phyloP scores from a whole-genome alignment of 2,329 filamentous ascomycete species.

The Boeremia exigua region DNA sequence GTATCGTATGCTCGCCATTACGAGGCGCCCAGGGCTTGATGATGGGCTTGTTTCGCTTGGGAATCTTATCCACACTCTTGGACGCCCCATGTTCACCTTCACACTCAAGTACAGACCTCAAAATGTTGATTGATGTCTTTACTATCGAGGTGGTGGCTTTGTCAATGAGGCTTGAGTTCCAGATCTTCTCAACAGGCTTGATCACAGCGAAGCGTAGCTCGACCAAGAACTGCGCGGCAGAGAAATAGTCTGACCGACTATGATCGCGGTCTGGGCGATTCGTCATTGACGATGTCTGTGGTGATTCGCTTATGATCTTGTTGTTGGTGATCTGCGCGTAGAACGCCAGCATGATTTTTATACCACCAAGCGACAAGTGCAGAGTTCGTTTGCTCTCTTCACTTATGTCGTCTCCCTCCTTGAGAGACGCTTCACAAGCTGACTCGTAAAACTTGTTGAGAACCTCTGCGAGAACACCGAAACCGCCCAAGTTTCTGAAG shows the following conservation, averaged over 20 bases:
- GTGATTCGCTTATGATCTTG: constrained; percentile 81
- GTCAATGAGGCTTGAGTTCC: constrained; percentile 84
- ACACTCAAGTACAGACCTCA: constrained; percentile 78
- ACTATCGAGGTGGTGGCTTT: constrained; percentile 78
- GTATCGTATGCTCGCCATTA: constrained; percentile 52
- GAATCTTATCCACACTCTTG: constrained; percentile 66
- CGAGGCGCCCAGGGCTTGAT: constrained; percentile 60
- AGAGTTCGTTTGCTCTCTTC: constrained; percentile 49
- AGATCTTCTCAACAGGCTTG: constrained; percentile 76
- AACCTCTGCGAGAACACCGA: constrained; percentile 75
- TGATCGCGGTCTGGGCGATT: constrained; percentile 61
- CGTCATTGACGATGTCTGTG: constrained; percentile 63
- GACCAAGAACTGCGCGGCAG: constrained; percentile 78
- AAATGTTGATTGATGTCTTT: constrained; percentile 80
- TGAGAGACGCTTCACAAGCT: constrained; percentile 56
- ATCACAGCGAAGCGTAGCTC: constrained; percentile 83
- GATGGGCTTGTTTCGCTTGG: constrained; percentile 52
- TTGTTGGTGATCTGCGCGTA: constrained; percentile 77
- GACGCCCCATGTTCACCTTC: constrained; percentile 74
- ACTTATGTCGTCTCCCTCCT: constrained; percentile 51
- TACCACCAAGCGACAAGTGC: constrained; percentile 62
- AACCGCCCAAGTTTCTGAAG: constrained; percentile 81
- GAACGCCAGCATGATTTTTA: constrained; percentile 85
- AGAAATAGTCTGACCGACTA: constrained; percentile 66
- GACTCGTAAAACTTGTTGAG: constrained; percentile 71